Percentiles rank a stretch among this genome's conserved stretches.
phyloP scores from a whole-genome alignment of 78 protist species.

The Goniomonas avonlea region DNA sequence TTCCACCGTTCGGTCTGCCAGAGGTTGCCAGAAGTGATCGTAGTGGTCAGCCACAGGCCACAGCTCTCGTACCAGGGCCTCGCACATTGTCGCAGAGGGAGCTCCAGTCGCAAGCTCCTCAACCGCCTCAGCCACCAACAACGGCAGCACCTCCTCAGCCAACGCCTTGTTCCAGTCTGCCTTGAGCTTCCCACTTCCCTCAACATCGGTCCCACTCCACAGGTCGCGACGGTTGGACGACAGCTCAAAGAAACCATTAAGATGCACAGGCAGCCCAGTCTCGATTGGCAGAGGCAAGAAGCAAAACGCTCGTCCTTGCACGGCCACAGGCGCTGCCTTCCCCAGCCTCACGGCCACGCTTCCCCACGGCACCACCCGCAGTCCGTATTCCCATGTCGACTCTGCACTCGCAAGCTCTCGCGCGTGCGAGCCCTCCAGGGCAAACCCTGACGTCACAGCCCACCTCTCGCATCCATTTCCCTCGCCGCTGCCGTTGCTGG shows the following conservation, averaged over 20 bases:
- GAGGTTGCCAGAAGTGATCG: no score
- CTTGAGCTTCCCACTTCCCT: background rate
- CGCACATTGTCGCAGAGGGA: no score
- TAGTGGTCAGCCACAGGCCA: conserved; percentile 5
- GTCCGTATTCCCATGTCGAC: no score
- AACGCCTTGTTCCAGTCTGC: conserved; percentile 29
- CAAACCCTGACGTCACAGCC: no score
- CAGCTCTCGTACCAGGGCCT: conserved; percentile 3
- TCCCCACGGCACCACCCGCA: no score
- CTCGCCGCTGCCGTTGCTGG: no score
- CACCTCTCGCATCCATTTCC: no score
- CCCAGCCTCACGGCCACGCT: no score
- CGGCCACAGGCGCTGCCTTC: no score
- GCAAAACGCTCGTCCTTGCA: background rate
- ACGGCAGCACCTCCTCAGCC: background rate
- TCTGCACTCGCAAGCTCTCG: no score
- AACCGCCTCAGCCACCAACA: background rate
- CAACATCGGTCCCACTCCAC: conserved; percentile 14
- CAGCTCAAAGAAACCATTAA: background rate
- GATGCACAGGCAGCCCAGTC: conserved; percentile 13
- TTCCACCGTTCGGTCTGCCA: no score
- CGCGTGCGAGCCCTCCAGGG: no score
- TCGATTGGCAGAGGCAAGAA: background rate
- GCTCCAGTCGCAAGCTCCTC: conserved; percentile 5
- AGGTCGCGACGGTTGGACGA: background rate